Evolutionary conservation across 305 asterid genomes (phyloP), one percentile per base, ranked within the genome.

Genomic region (Solanum aculeatissimum): DNA sequence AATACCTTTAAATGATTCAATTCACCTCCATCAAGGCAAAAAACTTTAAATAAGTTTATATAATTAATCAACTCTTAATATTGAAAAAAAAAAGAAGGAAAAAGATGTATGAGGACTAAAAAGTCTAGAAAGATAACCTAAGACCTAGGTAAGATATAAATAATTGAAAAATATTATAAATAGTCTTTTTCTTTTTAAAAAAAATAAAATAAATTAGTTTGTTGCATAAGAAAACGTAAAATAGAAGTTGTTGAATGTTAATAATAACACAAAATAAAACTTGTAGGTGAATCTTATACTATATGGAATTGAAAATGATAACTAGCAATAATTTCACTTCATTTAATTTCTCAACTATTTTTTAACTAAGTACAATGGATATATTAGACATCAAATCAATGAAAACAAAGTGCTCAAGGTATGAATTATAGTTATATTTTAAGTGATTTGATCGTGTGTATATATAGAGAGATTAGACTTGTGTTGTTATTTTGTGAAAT

Each of bases 271-370:
- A 71, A 82, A 82, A 77, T 66, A 32, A 19, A 55, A 53, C 75
- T 83, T 53, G 55, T 80, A 32, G 86, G 75, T 72, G 55, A 85
- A 83, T 83, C 72, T 53, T 21, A 83, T 70, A 38, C 27, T 70
- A 70, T 70, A n/a, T 57, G 38, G n/a, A 68, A 66, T 25, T 82
- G 77, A 75, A 57, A 35, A 14, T 71, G 47, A 60, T 62, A 54
- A 81, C 65, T 43, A 47, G 83, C 80, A 81, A 88, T 84, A 32
- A 88, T 85, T 82, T 86, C 58, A 60, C 82, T 85, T 75, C 84
- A 74, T 58, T 82, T 15, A 85, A 81, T 77, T 43, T 58, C 70
- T 27, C 72, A 85, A 10, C 27, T 32, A 87, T 51, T 58, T 40
- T 40, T 45, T 57, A 42, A 75, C n/a, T 15, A 68, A 74, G 40